Conservation (phyloP, 495 filamentous ascomycete species). For the Delitschia confertaspora region DNA sequence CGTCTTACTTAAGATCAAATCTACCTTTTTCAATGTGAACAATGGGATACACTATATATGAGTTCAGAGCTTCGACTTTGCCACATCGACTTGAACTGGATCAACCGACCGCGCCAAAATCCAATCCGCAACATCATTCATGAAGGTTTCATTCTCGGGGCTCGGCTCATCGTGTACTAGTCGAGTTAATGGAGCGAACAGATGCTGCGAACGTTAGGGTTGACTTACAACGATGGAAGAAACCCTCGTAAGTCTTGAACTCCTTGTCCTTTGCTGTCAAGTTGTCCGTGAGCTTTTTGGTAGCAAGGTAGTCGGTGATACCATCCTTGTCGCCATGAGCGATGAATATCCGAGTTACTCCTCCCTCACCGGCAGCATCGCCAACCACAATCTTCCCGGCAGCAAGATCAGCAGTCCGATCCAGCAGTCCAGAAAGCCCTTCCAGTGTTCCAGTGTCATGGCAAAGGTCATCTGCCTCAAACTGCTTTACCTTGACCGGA, state of each 20-base stretch:
- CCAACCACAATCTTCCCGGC: slow-evolving; percentile 38
- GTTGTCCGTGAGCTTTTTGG: slow-evolving; percentile 52
- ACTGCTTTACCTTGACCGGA: slow-evolving; percentile 44
- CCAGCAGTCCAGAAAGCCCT: slow-evolving; percentile 64
- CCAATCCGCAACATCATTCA: slow-evolving; percentile 65
- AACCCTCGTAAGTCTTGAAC: slow-evolving; percentile 68
- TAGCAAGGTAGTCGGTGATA: slow-evolving; percentile 53
- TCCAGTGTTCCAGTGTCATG: slow-evolving; percentile 75
- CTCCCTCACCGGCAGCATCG: slow-evolving; percentile 31
- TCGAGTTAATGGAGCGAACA: slow-evolving; percentile 3
- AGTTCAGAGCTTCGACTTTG: slow-evolving; percentile 27
- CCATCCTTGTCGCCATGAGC: slow-evolving; percentile 61
- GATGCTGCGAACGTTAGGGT: background rate
- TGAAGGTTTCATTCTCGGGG: slow-evolving; percentile 52
- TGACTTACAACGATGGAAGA: slow-evolving; percentile 58
- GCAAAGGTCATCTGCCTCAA: slow-evolving; percentile 54
- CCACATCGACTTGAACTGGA: slow-evolving; percentile 10
- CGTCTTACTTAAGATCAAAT: too few species aligned
- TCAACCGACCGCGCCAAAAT: slow-evolving; percentile 45
- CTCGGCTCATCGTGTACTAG: slow-evolving; percentile 62
- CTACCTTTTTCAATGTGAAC: too few species aligned
- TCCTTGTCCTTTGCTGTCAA: slow-evolving; percentile 51
- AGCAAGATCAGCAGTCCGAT: slow-evolving; percentile 49
- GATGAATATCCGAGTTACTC: slow-evolving; percentile 46
- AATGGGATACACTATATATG: too few species aligned